Conservation (phyloP, 1,139 yeast species). For the Pneumocystis jirovecii region DNA sequence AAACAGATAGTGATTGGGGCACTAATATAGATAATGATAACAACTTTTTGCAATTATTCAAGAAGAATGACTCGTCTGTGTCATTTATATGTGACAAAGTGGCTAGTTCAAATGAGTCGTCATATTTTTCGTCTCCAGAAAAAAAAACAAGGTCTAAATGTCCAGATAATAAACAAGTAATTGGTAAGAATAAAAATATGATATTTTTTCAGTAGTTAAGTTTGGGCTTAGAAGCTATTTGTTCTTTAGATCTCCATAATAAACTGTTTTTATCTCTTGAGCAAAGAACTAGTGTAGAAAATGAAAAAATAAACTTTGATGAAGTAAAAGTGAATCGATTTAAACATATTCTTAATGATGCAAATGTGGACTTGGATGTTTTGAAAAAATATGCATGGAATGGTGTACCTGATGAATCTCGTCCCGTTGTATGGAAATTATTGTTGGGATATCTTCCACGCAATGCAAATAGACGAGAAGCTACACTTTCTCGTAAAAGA, state of each 20-base stretch:
- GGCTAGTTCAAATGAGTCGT: background rate
- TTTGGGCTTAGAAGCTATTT: background rate
- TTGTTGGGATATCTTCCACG: conserved; percentile 82
- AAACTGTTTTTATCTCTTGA: background rate
- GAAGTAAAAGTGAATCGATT: conserved; percentile 53
- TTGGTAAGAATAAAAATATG: background rate
- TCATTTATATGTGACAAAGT: background rate
- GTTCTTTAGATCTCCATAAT: background rate
- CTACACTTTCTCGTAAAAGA: conserved; percentile 62
- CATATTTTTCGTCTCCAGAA: background rate
- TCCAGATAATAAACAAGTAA: background rate
- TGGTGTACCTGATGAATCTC: conserved; percentile 69
- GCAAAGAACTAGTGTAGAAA: conserved; percentile 24
- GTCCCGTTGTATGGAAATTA: conserved; percentile 83
- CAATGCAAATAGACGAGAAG: conserved; percentile 56
- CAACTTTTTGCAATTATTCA: background rate
- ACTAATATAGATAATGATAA: background rate
- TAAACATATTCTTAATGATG: conserved; percentile 44
- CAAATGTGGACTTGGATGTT: conserved; percentile 49
- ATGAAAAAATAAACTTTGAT: conserved; percentile 43
- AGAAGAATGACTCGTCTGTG: background rate
- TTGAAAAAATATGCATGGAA: conserved; percentile 79
- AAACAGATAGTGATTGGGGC: background rate
- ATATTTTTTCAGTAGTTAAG: background rate
- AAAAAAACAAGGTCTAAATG: background rate